Conservation (phyloP, 2,329 filamentous ascomycete genomes). For the Alternaria alternata region DNA sequence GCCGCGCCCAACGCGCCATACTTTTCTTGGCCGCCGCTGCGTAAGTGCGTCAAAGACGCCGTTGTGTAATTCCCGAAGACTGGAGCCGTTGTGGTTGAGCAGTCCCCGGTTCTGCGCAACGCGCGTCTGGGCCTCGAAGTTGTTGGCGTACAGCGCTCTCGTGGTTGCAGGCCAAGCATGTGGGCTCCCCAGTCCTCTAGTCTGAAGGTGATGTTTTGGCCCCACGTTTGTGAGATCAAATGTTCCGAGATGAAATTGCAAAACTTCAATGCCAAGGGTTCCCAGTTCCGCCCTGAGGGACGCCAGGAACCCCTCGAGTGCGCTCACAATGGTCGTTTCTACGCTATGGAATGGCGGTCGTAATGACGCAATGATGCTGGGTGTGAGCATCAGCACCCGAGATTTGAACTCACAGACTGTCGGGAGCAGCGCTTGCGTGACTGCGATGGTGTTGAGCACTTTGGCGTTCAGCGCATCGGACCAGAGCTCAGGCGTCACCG, state of each 20-base stretch:
- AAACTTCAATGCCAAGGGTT: constrained; percentile 78
- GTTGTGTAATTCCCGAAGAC: constrained; percentile 80
- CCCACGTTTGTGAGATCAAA: constrained; percentile 80
- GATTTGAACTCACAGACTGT: constrained; percentile 63
- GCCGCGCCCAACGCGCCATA: constrained; percentile 83
- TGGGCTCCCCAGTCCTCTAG: constrained; percentile 42
- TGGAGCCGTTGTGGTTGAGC: constrained; percentile 67
- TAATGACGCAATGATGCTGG: constrained; percentile 80
- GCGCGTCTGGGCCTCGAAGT: constrained; percentile 49
- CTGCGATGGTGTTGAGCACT: constrained; percentile 86
- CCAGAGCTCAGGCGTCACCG: constrained; percentile 82
- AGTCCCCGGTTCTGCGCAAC: constrained; percentile 61
- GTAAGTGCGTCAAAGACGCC: constrained; percentile 90
- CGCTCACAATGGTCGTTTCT: constrained; percentile 85
- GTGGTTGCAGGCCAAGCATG: constrained; percentile 50
- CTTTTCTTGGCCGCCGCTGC: constrained; percentile 64
- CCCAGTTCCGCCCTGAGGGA: constrained; percentile 81
- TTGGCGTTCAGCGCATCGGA: constrained; percentile 93
- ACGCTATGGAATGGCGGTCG: constrained; percentile 82
- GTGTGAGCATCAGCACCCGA: constrained; percentile 78
- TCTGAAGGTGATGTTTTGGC: constrained; percentile 52
- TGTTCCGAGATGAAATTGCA: constrained; percentile 88
- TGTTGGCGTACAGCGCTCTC: constrained; percentile 47
- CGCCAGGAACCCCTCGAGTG: constrained; percentile 84
- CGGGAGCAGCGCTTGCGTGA: constrained; percentile 82